These are phyloP conservation scores for Suillus subaureus DNA, from an alignment of 768 basidiomycete species.

Conservation along the genomic window DNA sequence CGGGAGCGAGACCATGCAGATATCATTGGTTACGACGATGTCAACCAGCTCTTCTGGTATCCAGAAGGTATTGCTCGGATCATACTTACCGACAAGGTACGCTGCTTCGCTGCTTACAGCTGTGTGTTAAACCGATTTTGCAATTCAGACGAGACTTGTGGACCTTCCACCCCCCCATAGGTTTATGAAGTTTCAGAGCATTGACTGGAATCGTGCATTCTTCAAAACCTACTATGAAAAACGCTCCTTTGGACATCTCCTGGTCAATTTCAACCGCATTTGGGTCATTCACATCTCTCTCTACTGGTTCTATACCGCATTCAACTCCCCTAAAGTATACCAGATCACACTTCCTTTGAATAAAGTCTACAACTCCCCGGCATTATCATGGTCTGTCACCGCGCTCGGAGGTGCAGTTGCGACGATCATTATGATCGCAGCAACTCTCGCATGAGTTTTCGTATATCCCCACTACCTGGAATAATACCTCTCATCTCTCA, in stretches of 20 bases:
- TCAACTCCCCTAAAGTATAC: constrained; percentile 89
- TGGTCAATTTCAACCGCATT: constrained; percentile 99
- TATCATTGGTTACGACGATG: constrained; percentile 98
- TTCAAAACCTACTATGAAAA: constrained; percentile 99
- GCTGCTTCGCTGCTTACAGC: background rate
- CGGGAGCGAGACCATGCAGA: constrained; percentile 91
- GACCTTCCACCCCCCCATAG: constrained; percentile 90
- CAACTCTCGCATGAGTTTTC: constrained; percentile 94
- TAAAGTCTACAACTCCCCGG: constrained; percentile 58
- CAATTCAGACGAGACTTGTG: constrained; percentile 76
- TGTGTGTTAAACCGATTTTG: constrained; percentile 5
- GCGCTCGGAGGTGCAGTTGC: constrained; percentile 96
- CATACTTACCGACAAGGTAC: constrained; percentile 83
- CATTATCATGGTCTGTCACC: constrained; percentile 91
- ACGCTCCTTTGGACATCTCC: constrained; percentile 92
- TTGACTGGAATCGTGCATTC: constrained; percentile 96
- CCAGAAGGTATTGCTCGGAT: constrained; percentile 97
- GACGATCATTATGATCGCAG: constrained; percentile 94
- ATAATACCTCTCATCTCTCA: constrained; percentile 94
- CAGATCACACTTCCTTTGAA: constrained; percentile 36
- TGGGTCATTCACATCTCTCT: constrained; percentile 97
- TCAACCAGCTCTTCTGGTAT: constrained; percentile 99
- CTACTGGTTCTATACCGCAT: constrained; percentile 96
- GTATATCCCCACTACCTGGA: constrained; percentile 98
- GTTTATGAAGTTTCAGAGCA: constrained; percentile 95